Conservation (phyloP, 73 alveolate species). For the Paramecium sexaurelia region DNA sequence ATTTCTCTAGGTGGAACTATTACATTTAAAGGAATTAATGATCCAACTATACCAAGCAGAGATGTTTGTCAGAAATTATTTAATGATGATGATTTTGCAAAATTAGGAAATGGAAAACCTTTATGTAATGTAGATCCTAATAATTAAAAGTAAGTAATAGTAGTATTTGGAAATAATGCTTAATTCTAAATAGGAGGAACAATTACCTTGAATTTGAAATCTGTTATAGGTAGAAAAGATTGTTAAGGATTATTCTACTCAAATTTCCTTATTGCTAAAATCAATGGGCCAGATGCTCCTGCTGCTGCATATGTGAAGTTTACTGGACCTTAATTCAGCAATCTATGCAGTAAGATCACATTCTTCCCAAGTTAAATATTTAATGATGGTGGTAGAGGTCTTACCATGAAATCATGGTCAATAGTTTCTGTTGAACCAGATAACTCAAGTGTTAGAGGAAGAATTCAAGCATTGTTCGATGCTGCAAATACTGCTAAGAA, state of each 20-base stretch:
- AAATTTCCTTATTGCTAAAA: background rate
- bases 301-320: background rate
- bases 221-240: background rate
- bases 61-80: background rate
- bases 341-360: background rate
- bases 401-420: background rate
- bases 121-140: conserved; percentile 16
- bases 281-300: background rate
- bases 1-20: background rate
- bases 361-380: background rate
- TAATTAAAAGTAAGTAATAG: background rate
- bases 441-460: background rate
- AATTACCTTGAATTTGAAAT: background rate
- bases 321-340: background rate
- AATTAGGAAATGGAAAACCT: conserved; percentile 9
- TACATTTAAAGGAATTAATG: background rate
- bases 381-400: conserved; percentile 24
- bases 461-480: background rate
- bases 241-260: background rate
- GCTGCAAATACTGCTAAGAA: background rate
- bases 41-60: background rate
- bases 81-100: background rate
- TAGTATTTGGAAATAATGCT: background rate
- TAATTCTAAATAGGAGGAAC: background rate
- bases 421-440: conserved; percentile 1